phyloP scores from a whole-genome alignment of 2,329 filamentous ascomycete genomes.

The Triangularia setosa region DNA sequence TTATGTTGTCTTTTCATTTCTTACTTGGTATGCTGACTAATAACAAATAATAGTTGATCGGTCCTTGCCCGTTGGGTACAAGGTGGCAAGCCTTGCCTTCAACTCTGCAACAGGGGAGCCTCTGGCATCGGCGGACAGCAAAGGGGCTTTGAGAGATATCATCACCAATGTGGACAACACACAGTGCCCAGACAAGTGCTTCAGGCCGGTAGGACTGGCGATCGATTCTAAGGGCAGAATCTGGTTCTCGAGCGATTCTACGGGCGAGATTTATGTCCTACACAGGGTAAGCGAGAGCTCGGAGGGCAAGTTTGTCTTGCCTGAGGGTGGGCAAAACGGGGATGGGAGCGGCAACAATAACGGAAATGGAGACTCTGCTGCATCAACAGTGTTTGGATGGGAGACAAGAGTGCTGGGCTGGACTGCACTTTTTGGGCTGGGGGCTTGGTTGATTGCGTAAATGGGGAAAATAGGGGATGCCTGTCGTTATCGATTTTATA shows the following conservation, averaged over 20 bases:
- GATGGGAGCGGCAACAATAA: neutral
- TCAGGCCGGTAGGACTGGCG: conserved; percentile 58
- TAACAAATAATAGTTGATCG: conserved; percentile 36
- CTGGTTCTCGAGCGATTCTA: conserved; percentile 58
- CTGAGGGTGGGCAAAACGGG: neutral
- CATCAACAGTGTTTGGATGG: conserved; percentile 4
- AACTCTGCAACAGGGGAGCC: conserved; percentile 38
- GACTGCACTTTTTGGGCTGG: neutral
- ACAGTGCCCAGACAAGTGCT: conserved; percentile 53
- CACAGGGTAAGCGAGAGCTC: conserved; percentile 14
- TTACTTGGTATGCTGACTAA: neutral
- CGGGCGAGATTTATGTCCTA: conserved; percentile 61
- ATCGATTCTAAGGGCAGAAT: conserved; percentile 49
- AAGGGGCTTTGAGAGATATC: conserved; percentile 47
- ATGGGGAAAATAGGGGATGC: neutral
- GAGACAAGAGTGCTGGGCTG: neutral
- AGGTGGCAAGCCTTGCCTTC: conserved; percentile 40
- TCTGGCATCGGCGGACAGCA: conserved; percentile 37
- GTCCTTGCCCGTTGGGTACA: conserved; percentile 44
- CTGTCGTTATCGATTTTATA: neutral
- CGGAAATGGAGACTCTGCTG: conserved; percentile 1
- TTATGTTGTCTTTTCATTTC: neutral
- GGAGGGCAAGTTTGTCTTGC: conserved; percentile 20
- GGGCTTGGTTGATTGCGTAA: neutral
- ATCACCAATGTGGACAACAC: conserved; percentile 51